These are phyloP conservation scores for Botrytis tulipae DNA, from an alignment of 2,329 filamentous ascomycete genomes.

Conservation along the genomic window DNA sequence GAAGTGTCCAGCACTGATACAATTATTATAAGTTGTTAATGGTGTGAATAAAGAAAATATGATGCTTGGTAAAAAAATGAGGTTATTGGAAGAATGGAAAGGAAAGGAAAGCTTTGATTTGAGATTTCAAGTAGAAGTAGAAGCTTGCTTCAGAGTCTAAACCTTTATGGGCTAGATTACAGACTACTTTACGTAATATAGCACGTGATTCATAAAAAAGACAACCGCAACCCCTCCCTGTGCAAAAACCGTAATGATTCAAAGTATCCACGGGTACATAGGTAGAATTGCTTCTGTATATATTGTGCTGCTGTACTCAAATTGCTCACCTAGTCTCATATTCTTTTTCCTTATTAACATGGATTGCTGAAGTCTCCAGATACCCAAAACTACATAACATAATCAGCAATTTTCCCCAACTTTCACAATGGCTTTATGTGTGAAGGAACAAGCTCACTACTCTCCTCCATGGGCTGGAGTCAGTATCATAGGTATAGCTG, in stretches of 20 bases:
- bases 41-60: constrained; percentile 5
- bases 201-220: not conserved
- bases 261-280: not conserved
- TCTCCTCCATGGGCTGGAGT: constrained; percentile 94
- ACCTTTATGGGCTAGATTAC: not conserved
- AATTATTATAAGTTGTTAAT: constrained; percentile 3
- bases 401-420: not conserved
- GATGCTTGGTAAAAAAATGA: constrained; percentile 11
- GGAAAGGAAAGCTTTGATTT: constrained; percentile 9
- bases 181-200: rapidly evolving
- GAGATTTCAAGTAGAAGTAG: constrained; percentile 4
- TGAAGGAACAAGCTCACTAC: constrained; percentile 62
- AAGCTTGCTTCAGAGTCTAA: constrained; percentile 1
- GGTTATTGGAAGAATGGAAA: not conserved
- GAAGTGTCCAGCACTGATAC: constrained; percentile 37
- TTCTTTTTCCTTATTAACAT: not conserved
- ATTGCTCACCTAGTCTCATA: not conserved
- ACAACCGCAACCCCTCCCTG: not conserved
- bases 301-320: not conserved
- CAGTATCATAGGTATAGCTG: constrained; percentile 94
- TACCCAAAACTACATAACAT: not conserved
- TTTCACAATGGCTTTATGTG: constrained; percentile 27
- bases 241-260: too few relatives aligned
- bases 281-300: constrained; percentile 1
- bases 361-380: not conserved